Conservation (phyloP, 2,329 filamentous ascomycete genomes). For the Xylaria sp. region DNA sequence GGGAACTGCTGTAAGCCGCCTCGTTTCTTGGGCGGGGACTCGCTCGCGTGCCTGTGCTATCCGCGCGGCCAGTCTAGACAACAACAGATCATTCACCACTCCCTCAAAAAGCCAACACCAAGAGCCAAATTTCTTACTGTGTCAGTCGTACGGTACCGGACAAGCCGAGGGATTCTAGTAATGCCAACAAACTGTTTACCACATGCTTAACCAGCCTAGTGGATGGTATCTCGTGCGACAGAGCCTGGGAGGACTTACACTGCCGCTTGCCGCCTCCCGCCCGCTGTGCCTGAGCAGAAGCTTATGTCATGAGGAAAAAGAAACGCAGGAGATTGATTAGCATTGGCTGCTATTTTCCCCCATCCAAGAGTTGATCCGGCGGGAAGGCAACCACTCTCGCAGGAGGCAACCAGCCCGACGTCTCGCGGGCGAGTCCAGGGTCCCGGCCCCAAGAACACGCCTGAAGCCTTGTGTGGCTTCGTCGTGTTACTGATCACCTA, state of each 20-base stretch:
- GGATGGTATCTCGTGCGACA: slow-evolving; percentile 20
- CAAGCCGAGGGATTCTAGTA: slow-evolving; percentile 11
- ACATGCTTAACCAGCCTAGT: not conserved
- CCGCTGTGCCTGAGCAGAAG: slow-evolving; percentile 9
- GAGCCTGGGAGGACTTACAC: slow-evolving; percentile 21
- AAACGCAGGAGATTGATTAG: slow-evolving; percentile 15
- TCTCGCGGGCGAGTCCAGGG: not conserved
- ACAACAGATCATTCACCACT: slow-evolving; percentile 1
- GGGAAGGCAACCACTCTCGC: slow-evolving; percentile 31
- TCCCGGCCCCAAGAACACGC: slow-evolving; percentile 1
- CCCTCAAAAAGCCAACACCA: slow-evolving; percentile 11
- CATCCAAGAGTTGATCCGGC: slow-evolving; percentile 4
- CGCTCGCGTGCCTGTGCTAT: not conserved
- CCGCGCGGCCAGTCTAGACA: not conserved
- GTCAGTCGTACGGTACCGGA: slow-evolving; percentile 13
- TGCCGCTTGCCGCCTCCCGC: slow-evolving; percentile 30
- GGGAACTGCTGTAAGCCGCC: slow-evolving; percentile 23
- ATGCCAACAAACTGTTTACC: slow-evolving; percentile 13
- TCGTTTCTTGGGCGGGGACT: slow-evolving; percentile 21
- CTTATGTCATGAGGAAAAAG: slow-evolving; percentile 12
- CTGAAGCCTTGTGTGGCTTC: slow-evolving; percentile 15
- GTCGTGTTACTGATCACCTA: slow-evolving; percentile 10
- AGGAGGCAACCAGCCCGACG: slow-evolving; percentile 22
- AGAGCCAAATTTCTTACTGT: slow-evolving; percentile 17
- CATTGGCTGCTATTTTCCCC: slow-evolving; percentile 15